These are phyloP conservation scores for Begonia loranthoides DNA, from an alignment of 306 rosid genomes.

Conservation along the genomic window DNA sequence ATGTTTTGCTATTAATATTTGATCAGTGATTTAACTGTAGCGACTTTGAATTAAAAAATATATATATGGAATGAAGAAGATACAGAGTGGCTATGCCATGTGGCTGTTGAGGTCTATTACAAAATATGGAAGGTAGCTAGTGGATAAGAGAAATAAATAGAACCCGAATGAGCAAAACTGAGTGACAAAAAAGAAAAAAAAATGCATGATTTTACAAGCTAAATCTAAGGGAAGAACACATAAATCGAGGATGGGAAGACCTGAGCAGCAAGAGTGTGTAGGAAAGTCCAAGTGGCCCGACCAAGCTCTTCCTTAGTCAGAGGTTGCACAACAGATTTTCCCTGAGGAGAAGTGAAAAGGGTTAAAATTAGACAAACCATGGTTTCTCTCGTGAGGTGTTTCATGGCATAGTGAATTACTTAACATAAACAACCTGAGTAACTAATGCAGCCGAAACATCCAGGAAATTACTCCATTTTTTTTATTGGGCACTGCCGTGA, in stretches of 20 bases:
- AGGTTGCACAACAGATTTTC: conserved; percentile 30
- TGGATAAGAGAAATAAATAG: too few relatives aligned
- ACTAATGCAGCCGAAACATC: too few relatives aligned
- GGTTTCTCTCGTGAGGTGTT: neutral
- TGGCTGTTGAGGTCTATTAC: too few relatives aligned
- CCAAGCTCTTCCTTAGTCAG: conserved; percentile 75
- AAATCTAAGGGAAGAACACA: conserved; percentile 6
- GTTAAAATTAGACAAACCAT: conserved; percentile 1
- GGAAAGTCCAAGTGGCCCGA: conserved; percentile 89
- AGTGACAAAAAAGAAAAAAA: neutral
- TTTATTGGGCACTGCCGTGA: too few relatives aligned
- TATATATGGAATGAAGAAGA: too few relatives aligned
- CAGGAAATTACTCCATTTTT: too few relatives aligned
- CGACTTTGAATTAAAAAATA: too few relatives aligned
- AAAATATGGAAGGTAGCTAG: too few relatives aligned
- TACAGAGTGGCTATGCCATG: too few relatives aligned
- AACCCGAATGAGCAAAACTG: neutral
- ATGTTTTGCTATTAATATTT: too few relatives aligned
- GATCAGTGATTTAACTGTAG: too few relatives aligned
- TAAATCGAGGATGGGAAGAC: conserved; percentile 21
- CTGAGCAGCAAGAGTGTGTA: conserved; percentile 96
- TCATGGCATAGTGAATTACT: neutral
- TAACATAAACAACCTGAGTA: too few relatives aligned
- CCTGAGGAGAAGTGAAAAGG: conserved; percentile 23
- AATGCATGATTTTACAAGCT: conserved; percentile 2